Base-by-base conservation (phyloP, 768 basidiomycete genomes). In the Royoungia palumana region DNA sequence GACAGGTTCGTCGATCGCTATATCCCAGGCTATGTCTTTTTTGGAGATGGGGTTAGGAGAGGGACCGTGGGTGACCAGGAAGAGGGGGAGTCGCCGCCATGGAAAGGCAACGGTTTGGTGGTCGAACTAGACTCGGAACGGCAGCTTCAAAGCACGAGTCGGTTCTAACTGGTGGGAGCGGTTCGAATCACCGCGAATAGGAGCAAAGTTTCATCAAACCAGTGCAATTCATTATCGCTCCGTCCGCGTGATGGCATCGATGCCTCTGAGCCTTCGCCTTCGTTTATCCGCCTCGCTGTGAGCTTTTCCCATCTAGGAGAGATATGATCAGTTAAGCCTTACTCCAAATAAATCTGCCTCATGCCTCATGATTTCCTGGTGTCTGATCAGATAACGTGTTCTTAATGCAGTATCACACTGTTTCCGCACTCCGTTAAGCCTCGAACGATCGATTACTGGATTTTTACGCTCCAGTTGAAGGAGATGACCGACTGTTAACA, bases 1-100 rank as follows among this genome's bases (percentile, higher is more conserved):
- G 21, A 30, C 60, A 91, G 88, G 30, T 95, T 95, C 62, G 82
- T 94, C 6, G 88, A 93, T 66, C 83, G 94, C 5, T 96, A 96
- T 66, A 93, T 97, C 57, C 94, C 94, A 1, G 90, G 88, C 4
- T 97, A 96, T 61, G 82, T 95, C 51, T 86, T 94, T 63, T 97
- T 89, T 60, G 81, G 77, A 4, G 79, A 81, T 19, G 80, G 84
- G 11, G 70, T 87, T 5, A 55, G 44, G 10, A 55, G 59, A 6
- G 76, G 77, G 4, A 36, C 50, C 45, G 46, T 55, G 35, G 60
- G 14, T 16, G 32, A 32, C 16, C 32, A 53, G 30, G 46, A 60
- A 43, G 61, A 45, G 45, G 59, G 51, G 6, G 41, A 42, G 24
- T 4, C 42, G n/a, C 63, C 57, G 7, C 49, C 56, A 1, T 83